Base-by-base conservation (phyloP, 192 early-diverging fungal species). In the Coemansia sp. region DNA sequence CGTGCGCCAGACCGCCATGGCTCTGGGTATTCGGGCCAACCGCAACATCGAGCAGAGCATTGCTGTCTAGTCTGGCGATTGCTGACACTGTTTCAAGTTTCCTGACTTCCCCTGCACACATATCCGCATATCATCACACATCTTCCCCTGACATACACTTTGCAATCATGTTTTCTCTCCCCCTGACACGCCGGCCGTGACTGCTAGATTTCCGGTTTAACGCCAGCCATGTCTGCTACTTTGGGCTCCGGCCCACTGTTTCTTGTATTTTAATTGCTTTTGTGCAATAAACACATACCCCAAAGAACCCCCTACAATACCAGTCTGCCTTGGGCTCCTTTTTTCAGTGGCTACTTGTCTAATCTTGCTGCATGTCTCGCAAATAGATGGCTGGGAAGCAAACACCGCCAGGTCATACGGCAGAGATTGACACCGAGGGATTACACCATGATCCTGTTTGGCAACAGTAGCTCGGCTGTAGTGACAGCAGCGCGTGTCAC, bases 31-130 rank as follows among this genome's bases (percentile, higher is more conserved):
- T n/a, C 77, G 77, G 21, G 72, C 62, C 10, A 80, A 80, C 69
- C 67, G 71, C 55, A 75, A 50, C 69, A 80, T 80, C 31, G 77
- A 80, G 55, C 72, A 71, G 26, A 80, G 77, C 69, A 80, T 80
- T 52, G 31, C 56, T 9, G 59, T 34, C 0, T 76, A 69, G 25
- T 21, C n/a, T 3, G 28, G 13, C 16, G 23, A 35, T 23, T 62
- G 16, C 21, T 56, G 35, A 70, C 68, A 34, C 23, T 59, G 68
- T 70, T 70, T 70, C 68, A 59, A 38, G 59, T 64, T n/a, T 20
- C 28, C 42, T 65, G 41, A 33, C 35, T 45, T 50, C 48, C 48
- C 48, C 48, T 50, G 23, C 48, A 45, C 43, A 50, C 48, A 50
- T 50, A 50, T 50, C 48, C 48, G 48, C 48, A 50, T 59, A 10